Percentiles rank a stretch among this genome's conserved stretches.
phyloP scores from a whole-genome alignment of 1,284 basidiomycete genomes.

The Cryptococcus sp. region DNA sequence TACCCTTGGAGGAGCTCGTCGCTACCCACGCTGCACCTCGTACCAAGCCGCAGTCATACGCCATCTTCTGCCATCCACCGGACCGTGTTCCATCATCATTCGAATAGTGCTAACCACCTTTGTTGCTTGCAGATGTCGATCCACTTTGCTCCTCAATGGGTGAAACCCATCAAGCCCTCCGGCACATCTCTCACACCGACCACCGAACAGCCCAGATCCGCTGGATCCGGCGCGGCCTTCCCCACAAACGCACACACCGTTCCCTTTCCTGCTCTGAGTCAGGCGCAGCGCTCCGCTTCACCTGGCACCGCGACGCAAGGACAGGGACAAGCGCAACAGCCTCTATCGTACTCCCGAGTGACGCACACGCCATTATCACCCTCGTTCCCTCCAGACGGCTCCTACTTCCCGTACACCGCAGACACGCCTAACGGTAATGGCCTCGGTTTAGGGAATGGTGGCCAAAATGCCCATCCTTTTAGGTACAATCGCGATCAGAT shows the following conservation, averaged over 20 bases:
- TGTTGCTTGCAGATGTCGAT: slow-evolving; percentile 44
- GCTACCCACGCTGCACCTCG: too few relatives aligned
- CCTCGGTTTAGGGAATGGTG: background rate
- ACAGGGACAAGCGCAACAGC: slow-evolving; percentile 48
- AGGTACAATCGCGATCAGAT: slow-evolving; percentile 83
- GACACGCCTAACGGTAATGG: slow-evolving; percentile 47
- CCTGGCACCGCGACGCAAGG: slow-evolving; percentile 26
- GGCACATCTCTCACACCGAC: slow-evolving; percentile 37
- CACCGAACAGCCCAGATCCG: slow-evolving; percentile 17
- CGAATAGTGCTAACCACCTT: too few relatives aligned
- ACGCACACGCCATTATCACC: slow-evolving; percentile 56
- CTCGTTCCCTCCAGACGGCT: slow-evolving; percentile 46
- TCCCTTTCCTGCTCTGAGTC: slow-evolving; percentile 48
- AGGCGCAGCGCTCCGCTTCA: slow-evolving; percentile 28
- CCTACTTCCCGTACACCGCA: slow-evolving; percentile 62
- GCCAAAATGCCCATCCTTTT: slow-evolving; percentile 62
- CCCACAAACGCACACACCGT: slow-evolving; percentile 11
- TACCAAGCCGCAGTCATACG: too few relatives aligned
- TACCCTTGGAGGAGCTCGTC: too few relatives aligned
- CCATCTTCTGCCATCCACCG: too few relatives aligned
- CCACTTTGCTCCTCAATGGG: slow-evolving; percentile 53
- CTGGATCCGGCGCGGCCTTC: slow-evolving; percentile 1
- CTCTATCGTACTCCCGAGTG: slow-evolving; percentile 65
- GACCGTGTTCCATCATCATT: too few relatives aligned
- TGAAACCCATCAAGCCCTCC: slow-evolving; percentile 52